These are phyloP conservation scores for Hansfordia pulvinata DNA, from an alignment of 2,329 filamentous ascomycete genomes.

Conservation along the genomic window DNA sequence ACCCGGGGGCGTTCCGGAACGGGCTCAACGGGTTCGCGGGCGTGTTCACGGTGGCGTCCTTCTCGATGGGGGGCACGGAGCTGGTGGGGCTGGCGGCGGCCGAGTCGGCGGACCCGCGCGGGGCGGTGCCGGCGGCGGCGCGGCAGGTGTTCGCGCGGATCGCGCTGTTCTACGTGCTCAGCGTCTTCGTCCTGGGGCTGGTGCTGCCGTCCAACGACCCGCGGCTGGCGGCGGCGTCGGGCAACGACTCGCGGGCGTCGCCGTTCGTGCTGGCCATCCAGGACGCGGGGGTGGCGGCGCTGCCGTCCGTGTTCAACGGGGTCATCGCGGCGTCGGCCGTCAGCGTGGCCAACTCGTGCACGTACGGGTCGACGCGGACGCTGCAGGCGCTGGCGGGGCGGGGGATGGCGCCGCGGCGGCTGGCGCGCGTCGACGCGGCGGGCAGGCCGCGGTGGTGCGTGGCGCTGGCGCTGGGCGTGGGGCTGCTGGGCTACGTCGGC, in stretches of 20 bases:
- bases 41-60: constrained; percentile 37
- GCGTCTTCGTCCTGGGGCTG: constrained; percentile 36
- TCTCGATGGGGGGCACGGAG: constrained; percentile 37
- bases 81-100: constrained; percentile 37
- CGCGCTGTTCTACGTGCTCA: constrained; percentile 35
- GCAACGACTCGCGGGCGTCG: constrained; percentile 28
- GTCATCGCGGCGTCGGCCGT: constrained; percentile 38
- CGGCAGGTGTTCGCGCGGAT: constrained; percentile 44
- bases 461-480: constrained; percentile 36
- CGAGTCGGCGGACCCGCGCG: constrained; percentile 32
- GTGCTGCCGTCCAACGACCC: constrained; percentile 28
- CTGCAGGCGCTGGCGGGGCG: constrained; percentile 33
- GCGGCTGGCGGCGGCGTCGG: constrained; percentile 22
- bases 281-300: constrained; percentile 32
- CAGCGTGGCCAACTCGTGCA: constrained; percentile 35
- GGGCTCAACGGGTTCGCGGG: constrained; percentile 35
- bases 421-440: constrained; percentile 46
- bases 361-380: constrained; percentile 35
- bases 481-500: constrained; percentile 44
- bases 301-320: constrained; percentile 39
- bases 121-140: constrained; percentile 32
- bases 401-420: constrained; percentile 38
- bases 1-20: constrained; percentile 38
- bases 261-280: constrained; percentile 38
- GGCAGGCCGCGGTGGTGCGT: constrained; percentile 46